These are phyloP conservation scores for Kurtzmaniella cleridarum DNA, from an alignment of 805 yeast species.

Conservation along the genomic window DNA sequence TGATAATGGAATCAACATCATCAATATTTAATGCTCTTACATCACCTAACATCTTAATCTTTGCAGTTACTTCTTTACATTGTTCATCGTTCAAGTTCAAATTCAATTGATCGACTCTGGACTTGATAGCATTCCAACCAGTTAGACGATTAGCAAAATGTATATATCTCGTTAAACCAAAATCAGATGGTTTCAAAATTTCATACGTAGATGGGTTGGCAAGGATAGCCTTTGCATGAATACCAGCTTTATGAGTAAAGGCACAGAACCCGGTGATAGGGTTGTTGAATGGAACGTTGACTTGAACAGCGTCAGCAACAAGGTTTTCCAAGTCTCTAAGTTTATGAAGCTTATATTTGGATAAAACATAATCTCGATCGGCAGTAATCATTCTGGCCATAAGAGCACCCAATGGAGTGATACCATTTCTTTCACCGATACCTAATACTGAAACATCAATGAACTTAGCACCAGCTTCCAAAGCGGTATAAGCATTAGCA, in stretches of 20 bases:
- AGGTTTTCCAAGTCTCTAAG: conserved; percentile 54
- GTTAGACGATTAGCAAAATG: conserved; percentile 58
- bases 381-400: conserved; percentile 63
- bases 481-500: conserved; percentile 59
- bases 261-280: conserved; percentile 64
- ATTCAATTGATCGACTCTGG: conserved; percentile 56
- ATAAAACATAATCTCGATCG: conserved; percentile 52
- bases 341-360: conserved; percentile 51
- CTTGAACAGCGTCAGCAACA: conserved; percentile 56
- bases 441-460: conserved; percentile 57
- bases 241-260: conserved; percentile 60
- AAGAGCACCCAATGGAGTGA: conserved; percentile 56
- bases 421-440: conserved; percentile 61
- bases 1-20: conserved; percentile 56
- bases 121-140: conserved; percentile 60
- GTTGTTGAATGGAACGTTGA: conserved; percentile 56
- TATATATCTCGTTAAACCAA: conserved; percentile 56
- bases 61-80: conserved; percentile 49
- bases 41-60: conserved; percentile 54
- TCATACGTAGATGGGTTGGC: conserved; percentile 63
- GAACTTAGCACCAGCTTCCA: conserved; percentile 57
- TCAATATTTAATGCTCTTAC: conserved; percentile 55
- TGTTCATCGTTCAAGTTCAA: conserved; percentile 52
- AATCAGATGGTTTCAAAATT: conserved; percentile 52
- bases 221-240: conserved; percentile 57